These are phyloP conservation scores for Penicillium soppii DNA, from an alignment of 495 filamentous ascomycete species.

Conservation along the genomic window DNA sequence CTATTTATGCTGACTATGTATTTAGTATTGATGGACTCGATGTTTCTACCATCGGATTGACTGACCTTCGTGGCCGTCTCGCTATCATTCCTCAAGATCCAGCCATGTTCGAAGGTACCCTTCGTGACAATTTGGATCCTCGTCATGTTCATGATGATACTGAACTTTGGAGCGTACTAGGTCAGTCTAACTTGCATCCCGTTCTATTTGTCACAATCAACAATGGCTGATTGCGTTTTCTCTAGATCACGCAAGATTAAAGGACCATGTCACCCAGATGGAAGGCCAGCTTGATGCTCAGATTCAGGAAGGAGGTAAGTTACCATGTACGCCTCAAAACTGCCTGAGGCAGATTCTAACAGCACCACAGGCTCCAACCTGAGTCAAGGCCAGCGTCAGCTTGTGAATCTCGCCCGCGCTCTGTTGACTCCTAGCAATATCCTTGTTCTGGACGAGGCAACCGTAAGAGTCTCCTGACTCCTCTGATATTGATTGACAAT, in stretches of 20 bases:
- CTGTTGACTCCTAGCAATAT: conserved; percentile 96
- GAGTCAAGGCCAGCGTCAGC: conserved; percentile 72
- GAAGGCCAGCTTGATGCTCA: conserved; percentile 83
- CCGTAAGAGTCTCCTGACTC: conserved; percentile 43
- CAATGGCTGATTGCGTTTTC: conserved; percentile 19
- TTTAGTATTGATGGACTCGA: conserved; percentile 78
- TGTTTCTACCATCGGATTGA: conserved; percentile 84
- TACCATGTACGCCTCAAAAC: conserved; percentile 1
- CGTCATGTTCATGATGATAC: conserved; percentile 95
- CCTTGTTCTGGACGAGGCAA: conserved; percentile 95
- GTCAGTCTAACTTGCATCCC: conserved; percentile 50
- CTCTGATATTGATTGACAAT: background rate
- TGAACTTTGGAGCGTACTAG: conserved; percentile 94
- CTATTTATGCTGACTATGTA: conserved; percentile 16
- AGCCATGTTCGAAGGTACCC: conserved; percentile 92
- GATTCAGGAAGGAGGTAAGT: conserved; percentile 90
- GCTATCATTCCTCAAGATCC: conserved; percentile 99
- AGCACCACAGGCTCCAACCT: conserved; percentile 55
- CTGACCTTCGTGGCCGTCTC: conserved; percentile 84
- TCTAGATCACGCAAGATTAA: conserved; percentile 86
- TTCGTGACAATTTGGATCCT: conserved; percentile 96
- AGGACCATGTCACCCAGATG: conserved; percentile 88
- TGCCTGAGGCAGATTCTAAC: conserved; percentile 5
- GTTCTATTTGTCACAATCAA: conserved; percentile 1
- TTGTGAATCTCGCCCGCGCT: conserved; percentile 89